These are phyloP conservation scores for Mucor velutinosus DNA, from an alignment of 371 early-diverging fungal species.

Conservation along the genomic window DNA sequence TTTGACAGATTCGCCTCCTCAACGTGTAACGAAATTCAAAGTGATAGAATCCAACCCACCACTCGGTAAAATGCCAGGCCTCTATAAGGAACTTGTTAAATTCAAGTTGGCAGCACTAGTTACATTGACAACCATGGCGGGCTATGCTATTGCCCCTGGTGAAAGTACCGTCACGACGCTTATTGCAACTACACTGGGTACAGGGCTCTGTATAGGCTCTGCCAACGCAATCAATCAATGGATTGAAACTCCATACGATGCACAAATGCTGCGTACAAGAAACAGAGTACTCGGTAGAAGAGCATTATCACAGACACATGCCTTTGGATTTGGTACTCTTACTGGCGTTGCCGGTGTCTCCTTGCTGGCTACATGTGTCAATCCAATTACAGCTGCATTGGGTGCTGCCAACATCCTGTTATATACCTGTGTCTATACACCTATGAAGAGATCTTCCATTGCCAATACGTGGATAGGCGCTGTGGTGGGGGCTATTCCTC, in stretches of 20 bases:
- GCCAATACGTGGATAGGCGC: slow-evolving; percentile 96
- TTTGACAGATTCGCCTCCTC: not conserved
- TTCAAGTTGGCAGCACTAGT: slow-evolving; percentile 88
- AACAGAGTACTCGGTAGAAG: slow-evolving; percentile 86
- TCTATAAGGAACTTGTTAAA: slow-evolving; percentile 74
- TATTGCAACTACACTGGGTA: slow-evolving; percentile 86
- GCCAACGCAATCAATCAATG: slow-evolving; percentile 97
- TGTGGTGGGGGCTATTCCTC: slow-evolving; percentile 96
- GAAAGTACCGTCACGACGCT: slow-evolving; percentile 70
- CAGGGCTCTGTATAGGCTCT: slow-evolving; percentile 86
- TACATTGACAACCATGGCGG: slow-evolving; percentile 92
- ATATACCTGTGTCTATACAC: slow-evolving; percentile 92
- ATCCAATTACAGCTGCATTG: slow-evolving; percentile 81
- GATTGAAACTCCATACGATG: slow-evolving; percentile 95
- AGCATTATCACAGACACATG: slow-evolving; percentile 83
- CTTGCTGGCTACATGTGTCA: slow-evolving; percentile 74
- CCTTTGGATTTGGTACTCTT: slow-evolving; percentile 74
- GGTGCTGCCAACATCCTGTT: slow-evolving; percentile 87
- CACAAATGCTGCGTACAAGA: slow-evolving; percentile 95
- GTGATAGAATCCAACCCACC: slow-evolving; percentile 38
- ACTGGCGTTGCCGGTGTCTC: slow-evolving; percentile 77
- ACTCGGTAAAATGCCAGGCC: slow-evolving; percentile 42
- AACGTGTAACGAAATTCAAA: slow-evolving; percentile 44
- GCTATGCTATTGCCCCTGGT: slow-evolving; percentile 92
- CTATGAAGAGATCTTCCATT: slow-evolving; percentile 91